phyloP scores from a whole-genome alignment of 179 eudicot species.

The Silene coronaria region DNA sequence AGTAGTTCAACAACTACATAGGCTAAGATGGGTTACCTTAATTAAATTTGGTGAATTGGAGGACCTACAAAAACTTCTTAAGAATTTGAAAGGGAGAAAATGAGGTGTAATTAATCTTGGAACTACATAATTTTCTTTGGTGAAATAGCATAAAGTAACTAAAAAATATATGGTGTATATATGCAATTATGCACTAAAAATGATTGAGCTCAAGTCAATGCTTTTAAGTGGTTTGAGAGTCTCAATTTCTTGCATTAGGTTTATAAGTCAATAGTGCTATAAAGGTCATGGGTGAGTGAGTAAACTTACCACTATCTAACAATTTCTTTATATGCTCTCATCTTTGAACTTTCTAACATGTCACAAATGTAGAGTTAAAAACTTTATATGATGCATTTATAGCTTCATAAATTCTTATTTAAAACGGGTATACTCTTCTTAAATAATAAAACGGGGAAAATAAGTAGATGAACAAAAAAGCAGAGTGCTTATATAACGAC shows the following conservation, averaged over 20 bases:
- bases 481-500: too few species aligned
- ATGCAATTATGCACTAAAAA: not conserved
- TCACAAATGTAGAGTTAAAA: too few species aligned
- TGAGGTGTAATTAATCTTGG: not conserved
- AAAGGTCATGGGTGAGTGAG: slow-evolving; percentile 11
- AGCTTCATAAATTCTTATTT: too few species aligned
- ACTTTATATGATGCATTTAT: too few species aligned
- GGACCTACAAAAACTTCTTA: slow-evolving; percentile 7
- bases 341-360: not conserved
- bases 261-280: slow-evolving; percentile 23
- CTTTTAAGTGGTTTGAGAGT: slow-evolving; percentile 11
- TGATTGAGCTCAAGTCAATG: slow-evolving; percentile 23
- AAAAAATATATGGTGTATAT: not conserved
- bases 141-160: slow-evolving; percentile 18
- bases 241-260: slow-evolving; percentile 24
- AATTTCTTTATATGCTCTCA: not conserved
- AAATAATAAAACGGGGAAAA: too few species aligned
- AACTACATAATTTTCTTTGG: not conserved
- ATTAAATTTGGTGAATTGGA: slow-evolving; percentile 10
- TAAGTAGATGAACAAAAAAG: too few species aligned
- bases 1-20: slow-evolving; percentile 30
- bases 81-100: not conserved
- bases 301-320: not conserved
- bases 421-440: too few species aligned
- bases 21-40: slow-evolving; percentile 3